Evolutionary conservation across 2,329 filamentous ascomycete genomes (phyloP).

Genomic region (Fusarium hostae): DNA sequence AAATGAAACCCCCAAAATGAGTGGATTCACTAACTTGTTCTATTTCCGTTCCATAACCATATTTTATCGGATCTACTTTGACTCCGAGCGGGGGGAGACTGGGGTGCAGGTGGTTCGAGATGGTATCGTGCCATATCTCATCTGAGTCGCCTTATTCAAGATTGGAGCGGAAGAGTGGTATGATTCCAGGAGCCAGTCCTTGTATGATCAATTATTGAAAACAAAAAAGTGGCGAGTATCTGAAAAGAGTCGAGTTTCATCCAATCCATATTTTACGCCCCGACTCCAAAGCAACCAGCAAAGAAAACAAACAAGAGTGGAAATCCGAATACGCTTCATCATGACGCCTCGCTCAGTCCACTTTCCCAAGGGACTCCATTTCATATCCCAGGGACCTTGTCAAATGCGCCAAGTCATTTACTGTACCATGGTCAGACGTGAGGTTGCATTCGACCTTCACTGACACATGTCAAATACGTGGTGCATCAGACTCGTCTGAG

Average conservation of each 20-base stretch:
- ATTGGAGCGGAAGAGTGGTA: constrained; percentile 14
- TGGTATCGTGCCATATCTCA: constrained; percentile 27
- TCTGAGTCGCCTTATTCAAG: not conserved
- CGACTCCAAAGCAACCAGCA: constrained; percentile 24
- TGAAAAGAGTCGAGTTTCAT: constrained; percentile 36
- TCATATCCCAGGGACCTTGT: constrained; percentile 21
- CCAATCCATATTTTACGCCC: constrained; percentile 10
- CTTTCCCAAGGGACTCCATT: not conserved
- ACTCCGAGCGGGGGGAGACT: not conserved
- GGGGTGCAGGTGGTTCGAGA: constrained; percentile 1
- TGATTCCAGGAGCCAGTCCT: constrained; percentile 1
- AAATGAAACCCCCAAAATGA: constrained; percentile 11
- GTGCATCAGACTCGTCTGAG: constrained; percentile 40
- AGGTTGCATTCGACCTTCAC: constrained; percentile 7
- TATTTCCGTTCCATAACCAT: constrained; percentile 18
- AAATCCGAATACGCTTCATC: constrained; percentile 1
- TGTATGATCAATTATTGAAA: not conserved
- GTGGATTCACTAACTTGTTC: constrained; percentile 17
- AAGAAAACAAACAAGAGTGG: not conserved
- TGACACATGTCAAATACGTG: not conserved
- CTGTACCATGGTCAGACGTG: constrained; percentile 13
- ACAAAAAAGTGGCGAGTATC: constrained; percentile 20
- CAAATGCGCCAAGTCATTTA: constrained; percentile 7
- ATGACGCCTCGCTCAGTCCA: constrained; percentile 18
- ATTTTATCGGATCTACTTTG: constrained; percentile 20